A percentile compares a stretch with the other conserved stretches of the same genome.
These are phyloP conservation scores for Fraxinus pennsylvanica DNA, from an alignment of 257 asterid genomes.

Conservation along the genomic window DNA sequence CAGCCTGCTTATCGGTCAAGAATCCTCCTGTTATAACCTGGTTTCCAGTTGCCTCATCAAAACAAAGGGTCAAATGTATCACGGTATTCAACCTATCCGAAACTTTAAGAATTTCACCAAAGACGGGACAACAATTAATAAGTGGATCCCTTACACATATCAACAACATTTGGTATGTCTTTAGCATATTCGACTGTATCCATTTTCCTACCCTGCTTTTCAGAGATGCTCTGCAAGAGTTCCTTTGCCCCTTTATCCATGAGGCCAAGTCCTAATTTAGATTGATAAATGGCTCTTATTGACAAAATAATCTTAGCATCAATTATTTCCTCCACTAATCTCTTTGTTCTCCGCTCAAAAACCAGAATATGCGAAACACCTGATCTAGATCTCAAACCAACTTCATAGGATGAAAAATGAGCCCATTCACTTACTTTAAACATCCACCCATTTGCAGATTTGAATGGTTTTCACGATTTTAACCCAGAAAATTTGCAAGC, in stretches of 20 bases:
- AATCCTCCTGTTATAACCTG: slow-evolving; percentile 98
- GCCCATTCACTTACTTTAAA: slow-evolving; percentile 98
- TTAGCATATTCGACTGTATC: slow-evolving; percentile 75
- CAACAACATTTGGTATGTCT: slow-evolving; percentile 72
- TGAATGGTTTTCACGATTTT: no score
- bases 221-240: slow-evolving; percentile 85
- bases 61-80: slow-evolving; percentile 93
- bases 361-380: slow-evolving; percentile 94
- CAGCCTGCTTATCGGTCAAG: slow-evolving; percentile 96
- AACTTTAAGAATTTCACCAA: slow-evolving; percentile 83
- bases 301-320: slow-evolving; percentile 89
- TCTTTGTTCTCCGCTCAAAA: slow-evolving; percentile 81
- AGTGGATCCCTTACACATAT: slow-evolving; percentile 69
- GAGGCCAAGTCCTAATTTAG: slow-evolving; percentile 90
- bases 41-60: slow-evolving; percentile 97
- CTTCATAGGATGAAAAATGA: slow-evolving; percentile 88
- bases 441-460: slow-evolving; percentile 66
- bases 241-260: slow-evolving; percentile 97
- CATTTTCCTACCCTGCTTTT: slow-evolving; percentile 97
- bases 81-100: slow-evolving; percentile 72
- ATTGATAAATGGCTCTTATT: slow-evolving; percentile 94
- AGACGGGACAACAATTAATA: slow-evolving; percentile 92
- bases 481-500: no score
- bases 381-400: slow-evolving; percentile 95
- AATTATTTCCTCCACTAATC: slow-evolving; percentile 94